phyloP scores from a whole-genome alignment of 345 rosid genomes.

The Rubroshorea leprosula region DNA sequence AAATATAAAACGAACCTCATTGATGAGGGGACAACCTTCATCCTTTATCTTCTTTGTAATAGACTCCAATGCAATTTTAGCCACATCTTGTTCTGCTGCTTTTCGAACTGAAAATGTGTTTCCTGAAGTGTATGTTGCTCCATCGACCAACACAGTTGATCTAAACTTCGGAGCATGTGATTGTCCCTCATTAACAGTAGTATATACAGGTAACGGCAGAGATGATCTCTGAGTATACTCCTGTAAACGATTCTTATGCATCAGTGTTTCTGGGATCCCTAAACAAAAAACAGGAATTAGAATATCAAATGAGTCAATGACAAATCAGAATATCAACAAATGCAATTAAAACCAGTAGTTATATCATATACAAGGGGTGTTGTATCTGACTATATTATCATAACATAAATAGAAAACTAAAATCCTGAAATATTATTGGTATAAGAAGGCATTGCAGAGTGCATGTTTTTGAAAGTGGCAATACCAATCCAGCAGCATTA shows the following conservation, averaged over 20 bases:
- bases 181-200: slow-evolving; percentile 26
- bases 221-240: slow-evolving; percentile 34
- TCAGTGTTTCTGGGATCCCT: slow-evolving; percentile 1
- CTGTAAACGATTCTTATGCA: slow-evolving; percentile 35
- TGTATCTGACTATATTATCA: too few species aligned
- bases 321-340: neutral
- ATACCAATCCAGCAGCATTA: too few species aligned
- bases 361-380: too few species aligned
- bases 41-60: slow-evolving; percentile 24
- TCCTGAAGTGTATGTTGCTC: slow-evolving; percentile 26
- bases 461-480: too few species aligned
- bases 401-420: too few species aligned
- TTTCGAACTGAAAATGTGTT: slow-evolving; percentile 26
- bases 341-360: too few species aligned
- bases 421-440: too few species aligned
- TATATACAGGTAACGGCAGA: slow-evolving; percentile 26
- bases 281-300: neutral
- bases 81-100: slow-evolving; percentile 45
- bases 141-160: slow-evolving; percentile 34
- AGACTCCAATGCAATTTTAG: slow-evolving; percentile 35
- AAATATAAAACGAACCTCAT: slow-evolving; percentile 26
- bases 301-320: too few species aligned
- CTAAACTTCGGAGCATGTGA: slow-evolving; percentile 28
- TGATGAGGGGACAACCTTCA: slow-evolving; percentile 22
- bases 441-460: too few species aligned